Conservation (phyloP, 805 yeast genomes). For the Spathaspora boniae region DNA sequence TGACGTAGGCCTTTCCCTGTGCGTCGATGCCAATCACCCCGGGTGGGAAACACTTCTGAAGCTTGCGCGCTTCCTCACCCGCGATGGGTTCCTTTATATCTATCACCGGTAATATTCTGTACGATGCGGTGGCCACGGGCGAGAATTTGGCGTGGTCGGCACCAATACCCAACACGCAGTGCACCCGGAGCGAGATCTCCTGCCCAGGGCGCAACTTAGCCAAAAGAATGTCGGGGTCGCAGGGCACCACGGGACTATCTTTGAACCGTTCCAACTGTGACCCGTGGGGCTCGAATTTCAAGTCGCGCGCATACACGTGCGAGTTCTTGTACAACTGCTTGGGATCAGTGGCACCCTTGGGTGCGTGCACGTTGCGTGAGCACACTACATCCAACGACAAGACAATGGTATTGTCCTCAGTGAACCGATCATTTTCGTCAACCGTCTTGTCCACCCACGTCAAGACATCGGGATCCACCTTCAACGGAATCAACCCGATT, state of each 20-base stretch:
- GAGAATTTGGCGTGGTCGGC: conserved; percentile 96
- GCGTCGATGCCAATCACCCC: conserved; percentile 82
- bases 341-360: conserved; percentile 75
- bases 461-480: conserved; percentile 84
- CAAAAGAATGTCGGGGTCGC: conserved; percentile 84
- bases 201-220: conserved; percentile 97
- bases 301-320: conserved; percentile 83
- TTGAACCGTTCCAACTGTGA: conserved; percentile 72
- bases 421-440: conserved; percentile 64
- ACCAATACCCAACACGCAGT: conserved; percentile 89
- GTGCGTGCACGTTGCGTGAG: conserved; percentile 80
- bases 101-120: conserved; percentile 86
- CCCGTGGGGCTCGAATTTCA: conserved; percentile 90
- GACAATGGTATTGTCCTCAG: conserved; percentile 87
- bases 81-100: conserved; percentile 69
- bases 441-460: conserved; percentile 72
- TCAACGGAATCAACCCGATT: conserved; percentile 87
- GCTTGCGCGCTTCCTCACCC: conserved; percentile 73
- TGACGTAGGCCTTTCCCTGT: conserved; percentile 69
- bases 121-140: conserved; percentile 95
- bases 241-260: conserved; percentile 63
- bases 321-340: conserved; percentile 79
- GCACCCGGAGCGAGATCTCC: conserved; percentile 86
- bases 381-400: conserved; percentile 78
- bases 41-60: conserved; percentile 86